Evolutionary conservation across 2,329 filamentous ascomycete genomes (phyloP).

Genomic region (Stemphylium beticola): DNA sequence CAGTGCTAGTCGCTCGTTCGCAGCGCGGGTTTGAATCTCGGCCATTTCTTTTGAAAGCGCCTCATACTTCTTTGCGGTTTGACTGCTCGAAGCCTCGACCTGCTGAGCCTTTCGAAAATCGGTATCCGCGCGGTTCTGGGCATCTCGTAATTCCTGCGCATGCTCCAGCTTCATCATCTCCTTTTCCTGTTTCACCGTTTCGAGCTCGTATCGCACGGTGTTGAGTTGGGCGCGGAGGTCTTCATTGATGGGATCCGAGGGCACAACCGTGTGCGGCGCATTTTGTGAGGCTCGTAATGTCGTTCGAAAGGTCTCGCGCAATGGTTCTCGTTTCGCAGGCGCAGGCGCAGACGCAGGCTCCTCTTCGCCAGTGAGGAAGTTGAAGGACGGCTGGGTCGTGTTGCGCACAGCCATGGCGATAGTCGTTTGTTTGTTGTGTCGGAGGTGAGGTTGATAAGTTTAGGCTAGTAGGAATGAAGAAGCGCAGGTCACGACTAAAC

Average conservation of each 20-base stretch:
- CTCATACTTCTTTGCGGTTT: conserved; percentile 62
- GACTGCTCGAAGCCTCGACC: conserved; percentile 60
- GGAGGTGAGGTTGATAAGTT: background rate
- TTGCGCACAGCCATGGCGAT: conserved; percentile 37
- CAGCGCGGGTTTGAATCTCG: conserved; percentile 59
- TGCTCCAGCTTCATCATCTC: conserved; percentile 80
- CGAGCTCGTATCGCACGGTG: conserved; percentile 84
- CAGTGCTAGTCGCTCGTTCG: conserved; percentile 62
- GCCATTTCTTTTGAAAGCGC: conserved; percentile 61
- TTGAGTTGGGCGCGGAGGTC: conserved; percentile 89
- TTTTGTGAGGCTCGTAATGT: conserved; percentile 52
- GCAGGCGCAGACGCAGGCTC: conserved; percentile 42
- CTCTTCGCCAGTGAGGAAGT: conserved; percentile 55
- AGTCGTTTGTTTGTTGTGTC: conserved; percentile 23
- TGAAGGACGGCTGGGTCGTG: conserved; percentile 54
- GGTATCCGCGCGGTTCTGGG: conserved; percentile 79
- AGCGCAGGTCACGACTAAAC: background rate
- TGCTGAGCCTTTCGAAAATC: conserved; percentile 75
- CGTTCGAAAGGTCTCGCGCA: conserved; percentile 51
- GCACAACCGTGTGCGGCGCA: conserved; percentile 45
- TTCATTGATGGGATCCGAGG: conserved; percentile 64
- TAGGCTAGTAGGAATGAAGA: background rate
- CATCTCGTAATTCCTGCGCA: conserved; percentile 82
- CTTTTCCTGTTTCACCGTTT: conserved; percentile 85
- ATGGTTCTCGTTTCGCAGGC: conserved; percentile 41